phyloP scores from a whole-genome alignment of 2,329 filamentous ascomycete species.

The Pseudohalonectria lignicola region DNA sequence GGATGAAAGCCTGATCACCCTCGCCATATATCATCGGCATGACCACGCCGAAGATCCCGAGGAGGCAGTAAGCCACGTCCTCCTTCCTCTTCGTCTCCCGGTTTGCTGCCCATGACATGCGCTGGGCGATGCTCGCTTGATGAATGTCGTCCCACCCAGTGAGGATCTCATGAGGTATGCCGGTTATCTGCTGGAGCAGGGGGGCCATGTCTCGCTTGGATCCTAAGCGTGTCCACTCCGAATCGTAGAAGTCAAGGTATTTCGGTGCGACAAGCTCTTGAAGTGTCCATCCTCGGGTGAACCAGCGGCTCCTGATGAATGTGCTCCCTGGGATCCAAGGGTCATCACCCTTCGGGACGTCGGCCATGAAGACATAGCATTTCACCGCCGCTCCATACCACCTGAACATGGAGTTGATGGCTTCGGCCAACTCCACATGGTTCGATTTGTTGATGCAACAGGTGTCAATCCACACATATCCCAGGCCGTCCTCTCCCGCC shows the following conservation, averaged over 20 bases:
- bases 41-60: conserved; percentile 9
- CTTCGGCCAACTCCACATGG: conserved; percentile 2
- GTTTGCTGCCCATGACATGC: conserved; percentile 5
- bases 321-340: background rate
- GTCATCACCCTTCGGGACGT: background rate
- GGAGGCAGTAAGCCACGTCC: conserved; percentile 10
- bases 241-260: conserved; percentile 15
- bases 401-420: too few relatives aligned
- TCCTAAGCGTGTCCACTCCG: conserved; percentile 11
- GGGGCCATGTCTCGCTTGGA: conserved; percentile 9
- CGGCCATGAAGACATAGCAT: conserved; percentile 7
- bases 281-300: too few relatives aligned
- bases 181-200: conserved; percentile 6
- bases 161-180: conserved; percentile 7
- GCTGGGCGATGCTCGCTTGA: background rate
- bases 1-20: conserved; percentile 2
- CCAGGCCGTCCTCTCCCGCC: too few relatives aligned
- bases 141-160: too few relatives aligned
- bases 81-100: conserved; percentile 7
- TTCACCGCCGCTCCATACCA: conserved; percentile 3
- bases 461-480: conserved; percentile 9
- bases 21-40: conserved; percentile 10
- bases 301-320: conserved; percentile 9
- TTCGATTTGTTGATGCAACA: conserved; percentile 8
- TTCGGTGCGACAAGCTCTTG: conserved; percentile 13